These are phyloP conservation scores for Pseudoperonospora humuli DNA, from an alignment of 352 stramenopile genomes.

Conservation along the genomic window DNA sequence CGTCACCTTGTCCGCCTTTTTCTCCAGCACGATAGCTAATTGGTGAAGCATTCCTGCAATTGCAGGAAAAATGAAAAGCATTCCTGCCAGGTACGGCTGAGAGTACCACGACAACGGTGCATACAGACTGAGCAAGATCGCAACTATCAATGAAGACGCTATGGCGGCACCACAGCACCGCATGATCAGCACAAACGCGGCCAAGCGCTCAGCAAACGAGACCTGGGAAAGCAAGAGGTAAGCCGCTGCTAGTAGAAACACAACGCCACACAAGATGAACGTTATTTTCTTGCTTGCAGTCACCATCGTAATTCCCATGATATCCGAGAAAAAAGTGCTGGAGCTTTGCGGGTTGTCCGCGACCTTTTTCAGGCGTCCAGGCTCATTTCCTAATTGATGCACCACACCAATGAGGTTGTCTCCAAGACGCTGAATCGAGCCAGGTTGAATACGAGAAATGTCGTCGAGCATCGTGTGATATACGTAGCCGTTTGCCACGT, in stretches of 20 bases:
- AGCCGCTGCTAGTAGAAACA: constrained; percentile 32
- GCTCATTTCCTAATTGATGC: constrained; percentile 32
- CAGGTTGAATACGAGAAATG: constrained; percentile 58
- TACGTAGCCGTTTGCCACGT: constrained; percentile 75
- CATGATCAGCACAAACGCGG: constrained; percentile 32
- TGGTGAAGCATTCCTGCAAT: constrained; percentile 53
- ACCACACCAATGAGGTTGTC: constrained; percentile 66
- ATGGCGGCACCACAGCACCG: constrained; percentile 31
- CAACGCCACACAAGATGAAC: constrained; percentile 29
- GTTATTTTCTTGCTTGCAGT: constrained; percentile 41
- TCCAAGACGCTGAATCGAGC: constrained; percentile 56
- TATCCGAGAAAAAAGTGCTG: constrained; percentile 69
- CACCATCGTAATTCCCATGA: constrained; percentile 55
- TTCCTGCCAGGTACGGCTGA: constrained; percentile 37
- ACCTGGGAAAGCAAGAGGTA: constrained; percentile 47
- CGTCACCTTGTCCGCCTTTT: constrained; percentile 13
- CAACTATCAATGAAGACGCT: constrained; percentile 30
- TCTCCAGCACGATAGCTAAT: constrained; percentile 26
- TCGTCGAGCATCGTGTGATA: constrained; percentile 72
- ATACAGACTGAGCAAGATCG: constrained; percentile 48
- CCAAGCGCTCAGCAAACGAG: constrained; percentile 28
- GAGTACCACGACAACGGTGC: constrained; percentile 67
- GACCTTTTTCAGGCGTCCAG: constrained; percentile 45
- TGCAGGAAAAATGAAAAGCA: constrained; percentile 34
- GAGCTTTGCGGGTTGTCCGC: constrained; percentile 46